phyloP scores from a whole-genome alignment of 495 filamentous ascomycete species.

The Opeltia flavorubescens region DNA sequence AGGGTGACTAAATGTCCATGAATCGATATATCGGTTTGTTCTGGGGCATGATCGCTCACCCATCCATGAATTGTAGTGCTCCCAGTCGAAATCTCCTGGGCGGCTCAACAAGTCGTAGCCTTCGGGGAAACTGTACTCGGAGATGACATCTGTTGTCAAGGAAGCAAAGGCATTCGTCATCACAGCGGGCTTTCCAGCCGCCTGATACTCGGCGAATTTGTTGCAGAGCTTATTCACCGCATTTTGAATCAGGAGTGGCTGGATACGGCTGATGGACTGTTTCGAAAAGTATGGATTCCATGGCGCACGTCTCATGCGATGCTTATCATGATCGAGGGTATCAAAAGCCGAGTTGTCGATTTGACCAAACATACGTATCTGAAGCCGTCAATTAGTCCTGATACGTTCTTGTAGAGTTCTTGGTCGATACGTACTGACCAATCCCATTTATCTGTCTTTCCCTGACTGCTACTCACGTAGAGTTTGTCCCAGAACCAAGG shows the following conservation, averaged over 20 bases:
- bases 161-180: constrained; percentile 17
- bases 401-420: too few species aligned
- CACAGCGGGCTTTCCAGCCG: constrained; percentile 13
- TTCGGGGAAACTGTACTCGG: constrained; percentile 29
- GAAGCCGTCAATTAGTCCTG: neutral
- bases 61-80: constrained; percentile 9
- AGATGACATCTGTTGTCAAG: constrained; percentile 28
- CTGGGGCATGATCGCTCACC: too few species aligned
- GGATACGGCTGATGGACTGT: constrained; percentile 13
- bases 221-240: constrained; percentile 13
- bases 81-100: constrained; percentile 7
- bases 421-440: constrained; percentile 13
- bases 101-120: constrained; percentile 21
- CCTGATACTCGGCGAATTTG: constrained; percentile 15
- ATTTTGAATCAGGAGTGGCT: constrained; percentile 16
- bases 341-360: constrained; percentile 9
- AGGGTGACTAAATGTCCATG: too few species aligned
- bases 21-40: too few species aligned
- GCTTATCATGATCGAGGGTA: constrained; percentile 21
- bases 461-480: constrained; percentile 18
- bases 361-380: constrained; percentile 12
- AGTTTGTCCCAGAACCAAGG: constrained; percentile 16
- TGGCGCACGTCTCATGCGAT: constrained; percentile 19
- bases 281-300: constrained; percentile 23
- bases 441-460: constrained; percentile 26